Conservation (phyloP, 2,329 filamentous ascomycete genomes). For the Penicillium hordei region DNA sequence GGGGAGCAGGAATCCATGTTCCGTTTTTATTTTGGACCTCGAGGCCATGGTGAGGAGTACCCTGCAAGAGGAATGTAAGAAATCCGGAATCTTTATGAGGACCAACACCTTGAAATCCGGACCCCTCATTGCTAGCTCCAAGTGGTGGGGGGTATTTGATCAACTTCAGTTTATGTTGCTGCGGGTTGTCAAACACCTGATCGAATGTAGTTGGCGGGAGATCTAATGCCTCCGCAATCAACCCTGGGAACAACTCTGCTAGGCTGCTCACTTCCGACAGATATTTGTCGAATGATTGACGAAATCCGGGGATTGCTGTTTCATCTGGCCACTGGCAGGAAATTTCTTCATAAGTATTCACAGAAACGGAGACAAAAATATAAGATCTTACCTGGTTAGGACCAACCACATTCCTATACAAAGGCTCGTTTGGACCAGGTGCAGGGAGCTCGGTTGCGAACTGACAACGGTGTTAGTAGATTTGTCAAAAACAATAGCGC, state of each 20-base stretch:
- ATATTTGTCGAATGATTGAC: slow-evolving; percentile 32
- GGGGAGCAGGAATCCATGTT: slow-evolving; percentile 47
- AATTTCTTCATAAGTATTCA: background rate
- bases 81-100: slow-evolving; percentile 53
- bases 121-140: slow-evolving; percentile 21
- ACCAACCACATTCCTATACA: slow-evolving; percentile 37
- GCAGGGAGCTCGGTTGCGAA: slow-evolving; percentile 41
- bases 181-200: slow-evolving; percentile 35
- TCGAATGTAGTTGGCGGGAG: slow-evolving; percentile 31
- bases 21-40: slow-evolving; percentile 52
- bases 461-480: slow-evolving; percentile 32
- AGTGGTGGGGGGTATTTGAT: slow-evolving; percentile 48
- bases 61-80: slow-evolving; percentile 52
- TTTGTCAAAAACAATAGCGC: slow-evolving; percentile 11
- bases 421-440: slow-evolving; percentile 34
- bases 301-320: slow-evolving; percentile 33
- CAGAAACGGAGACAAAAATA: background rate
- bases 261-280: slow-evolving; percentile 28
- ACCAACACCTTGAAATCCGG: slow-evolving; percentile 41
- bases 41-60: slow-evolving; percentile 45
- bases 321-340: slow-evolving; percentile 36
- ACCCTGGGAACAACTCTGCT: slow-evolving; percentile 28
- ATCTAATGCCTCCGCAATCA: slow-evolving; percentile 38
- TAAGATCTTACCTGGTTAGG: slow-evolving; percentile 34
- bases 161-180: slow-evolving; percentile 39